Percentiles rank a stretch among this genome's conserved stretches.
phyloP scores from a whole-genome alignment of 2,329 filamentous ascomycete genomes.

The Onygena corvina region DNA sequence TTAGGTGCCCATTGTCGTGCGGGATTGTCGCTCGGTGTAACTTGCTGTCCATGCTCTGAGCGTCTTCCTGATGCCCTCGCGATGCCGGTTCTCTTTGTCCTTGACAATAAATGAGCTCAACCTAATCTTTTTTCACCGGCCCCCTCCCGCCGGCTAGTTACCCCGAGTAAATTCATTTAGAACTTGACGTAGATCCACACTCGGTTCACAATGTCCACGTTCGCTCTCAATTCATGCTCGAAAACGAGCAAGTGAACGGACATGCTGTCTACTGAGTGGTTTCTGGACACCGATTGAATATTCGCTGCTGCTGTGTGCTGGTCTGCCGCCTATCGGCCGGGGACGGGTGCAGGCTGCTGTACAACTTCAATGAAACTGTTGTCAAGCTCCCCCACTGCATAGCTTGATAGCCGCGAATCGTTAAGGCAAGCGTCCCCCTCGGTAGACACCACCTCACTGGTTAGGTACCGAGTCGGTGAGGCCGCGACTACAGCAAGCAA shows the following conservation, averaged over 20 bases:
- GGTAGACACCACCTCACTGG: slow-evolving; percentile 3
- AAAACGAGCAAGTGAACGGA: background rate
- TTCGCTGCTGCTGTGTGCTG: background rate
- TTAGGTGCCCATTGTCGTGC: background rate
- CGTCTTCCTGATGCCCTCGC: background rate
- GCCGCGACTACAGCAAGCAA: slow-evolving; percentile 2
- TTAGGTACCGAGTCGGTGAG: slow-evolving; percentile 7
- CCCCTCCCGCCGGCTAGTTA: background rate
- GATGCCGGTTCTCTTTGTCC: background rate
- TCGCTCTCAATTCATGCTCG: too few species aligned
- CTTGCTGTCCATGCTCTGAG: background rate
- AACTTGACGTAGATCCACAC: too few species aligned
- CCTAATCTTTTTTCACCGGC: background rate
- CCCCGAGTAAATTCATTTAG: too few species aligned
- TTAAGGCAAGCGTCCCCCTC: slow-evolving; percentile 3
- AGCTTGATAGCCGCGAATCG: background rate
- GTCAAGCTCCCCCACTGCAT: slow-evolving; percentile 6
- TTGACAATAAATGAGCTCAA: background rate
- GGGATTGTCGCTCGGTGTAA: slow-evolving; percentile 2
- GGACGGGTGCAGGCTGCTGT: slow-evolving; percentile 3
- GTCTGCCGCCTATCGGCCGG: background rate
- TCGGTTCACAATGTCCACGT: too few species aligned
- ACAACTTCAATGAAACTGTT: background rate
- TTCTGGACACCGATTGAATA: background rate
- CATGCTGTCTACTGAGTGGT: background rate